Conservation (phyloP, 73 alveolate genomes). For the Paraurostyla sp. region DNA sequence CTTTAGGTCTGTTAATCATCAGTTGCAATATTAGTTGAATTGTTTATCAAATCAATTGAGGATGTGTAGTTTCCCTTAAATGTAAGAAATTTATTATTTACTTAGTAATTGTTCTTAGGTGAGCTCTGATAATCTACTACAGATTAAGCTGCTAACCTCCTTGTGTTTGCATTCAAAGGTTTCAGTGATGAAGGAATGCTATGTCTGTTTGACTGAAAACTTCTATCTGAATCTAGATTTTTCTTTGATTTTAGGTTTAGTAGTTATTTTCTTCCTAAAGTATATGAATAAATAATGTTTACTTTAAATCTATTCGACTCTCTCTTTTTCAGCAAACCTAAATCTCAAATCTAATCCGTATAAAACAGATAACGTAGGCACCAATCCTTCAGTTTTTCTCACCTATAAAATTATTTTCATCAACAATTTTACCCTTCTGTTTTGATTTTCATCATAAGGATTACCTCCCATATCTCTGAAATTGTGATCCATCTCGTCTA, state of each 20-base stretch:
- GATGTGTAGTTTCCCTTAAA: too few relatives aligned
- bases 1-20: too few relatives aligned
- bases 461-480: neutral
- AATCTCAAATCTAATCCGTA: slow-evolving; percentile 33
- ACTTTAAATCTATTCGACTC: neutral
- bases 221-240: neutral
- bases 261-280: neutral
- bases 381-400: slow-evolving; percentile 3
- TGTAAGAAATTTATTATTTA: too few relatives aligned
- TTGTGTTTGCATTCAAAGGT: neutral
- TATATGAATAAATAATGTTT: neutral
- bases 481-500: neutral
- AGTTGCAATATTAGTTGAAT: too few relatives aligned
- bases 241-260: neutral
- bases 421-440: too few relatives aligned
- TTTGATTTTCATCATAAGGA: neutral
- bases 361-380: slow-evolving; percentile 28
- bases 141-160: too few relatives aligned
- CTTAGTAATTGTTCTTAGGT: too few relatives aligned
- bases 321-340: slow-evolving; percentile 22
- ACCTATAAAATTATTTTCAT: neutral
- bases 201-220: neutral
- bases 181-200: neutral
- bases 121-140: too few relatives aligned
- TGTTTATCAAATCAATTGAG: too few relatives aligned